Base-by-base conservation (phyloP, 495 filamentous ascomycete genomes). In the Acidomyces sp. region DNA sequence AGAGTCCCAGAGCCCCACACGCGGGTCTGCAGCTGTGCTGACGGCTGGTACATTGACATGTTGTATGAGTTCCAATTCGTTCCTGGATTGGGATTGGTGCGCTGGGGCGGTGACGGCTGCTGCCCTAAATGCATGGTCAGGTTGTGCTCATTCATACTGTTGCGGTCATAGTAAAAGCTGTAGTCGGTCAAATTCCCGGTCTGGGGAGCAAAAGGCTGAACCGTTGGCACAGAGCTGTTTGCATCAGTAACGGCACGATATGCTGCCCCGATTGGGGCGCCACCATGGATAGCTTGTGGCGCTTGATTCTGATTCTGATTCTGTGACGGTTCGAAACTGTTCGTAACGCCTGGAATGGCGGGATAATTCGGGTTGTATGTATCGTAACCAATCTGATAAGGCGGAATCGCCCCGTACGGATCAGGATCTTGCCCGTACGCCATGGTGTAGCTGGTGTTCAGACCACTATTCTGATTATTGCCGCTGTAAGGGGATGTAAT, bases 401-500 rank as follows among this genome's bases (percentile, higher is more conserved):
- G 48, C 5, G 43, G 43, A 13, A 52, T 31, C 1, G 48, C 48
- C 9, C 48, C 48, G 23, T 52, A 52, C 4, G 48, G 48, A 20
- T 52, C 48, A 9, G 48, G 48, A 24, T 52, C 48, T 12, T 32
- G 20, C 6, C 48, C 48, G 29, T 52, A 52, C 0, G 38, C 29
- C 48, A 52, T 52, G 13, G 43, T 30, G 39, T 52, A 52, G 5
- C 37, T 32, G n/a, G n/a, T n/a, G n/a, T n/a, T n/a, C n/a, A n/a
- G n/a, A n/a, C n/a, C n/a, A n/a, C n/a, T n/a, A n/a, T n/a, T n/a
- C 29, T 41, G 37, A 25, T 39, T 22, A 9, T 34, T 27, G 31
- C 13, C 16, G 30, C 34, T 30, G 31, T 20, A 15, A 17, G 29
- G 12, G 4, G 4, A 17, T 12, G 37, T 39, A n/a, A 54, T 38